phyloP scores from a whole-genome alignment of 345 rosid species.

The Brassica cretica region DNA sequence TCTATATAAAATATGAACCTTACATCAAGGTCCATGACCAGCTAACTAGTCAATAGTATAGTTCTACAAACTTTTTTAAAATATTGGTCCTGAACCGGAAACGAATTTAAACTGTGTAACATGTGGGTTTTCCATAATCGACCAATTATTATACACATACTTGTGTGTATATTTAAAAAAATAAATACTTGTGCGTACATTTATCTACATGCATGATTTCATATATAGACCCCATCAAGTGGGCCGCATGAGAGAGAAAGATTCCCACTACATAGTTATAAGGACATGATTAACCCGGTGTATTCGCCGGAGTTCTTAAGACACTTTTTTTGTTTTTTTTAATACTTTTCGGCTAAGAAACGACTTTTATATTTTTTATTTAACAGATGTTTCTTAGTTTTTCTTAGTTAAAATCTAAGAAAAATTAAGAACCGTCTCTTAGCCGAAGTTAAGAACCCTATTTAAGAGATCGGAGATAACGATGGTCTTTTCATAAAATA shows the following conservation, averaged over 20 bases:
- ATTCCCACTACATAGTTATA: slow-evolving; percentile 5
- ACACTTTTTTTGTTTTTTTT: too few species aligned
- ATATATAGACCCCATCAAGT: slow-evolving; percentile 17
- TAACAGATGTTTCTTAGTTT: too few species aligned
- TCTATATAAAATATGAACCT: slow-evolving; percentile 14
- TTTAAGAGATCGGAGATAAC: too few species aligned
- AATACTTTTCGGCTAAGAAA: too few species aligned
- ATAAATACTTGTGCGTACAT: background rate
- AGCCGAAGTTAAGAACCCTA: too few species aligned
- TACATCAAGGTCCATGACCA: slow-evolving; percentile 19
- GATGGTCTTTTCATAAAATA: too few species aligned
- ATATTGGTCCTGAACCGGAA: background rate
- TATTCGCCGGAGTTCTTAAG: too few species aligned
- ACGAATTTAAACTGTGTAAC: slow-evolving; percentile 31
- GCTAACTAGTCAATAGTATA: slow-evolving; percentile 28
- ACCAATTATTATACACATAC: background rate
- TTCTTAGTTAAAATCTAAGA: too few species aligned
- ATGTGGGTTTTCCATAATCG: slow-evolving; percentile 9
- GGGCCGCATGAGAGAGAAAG: slow-evolving; percentile 1
- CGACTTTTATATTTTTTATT: too few species aligned
- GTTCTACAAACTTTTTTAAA: slow-evolving; percentile 3
- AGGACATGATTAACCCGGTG: too few species aligned
- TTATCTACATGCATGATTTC: slow-evolving; percentile 14
- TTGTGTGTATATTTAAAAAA: background rate
- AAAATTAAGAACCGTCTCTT: too few species aligned